Conservation (phyloP, 805 yeast species). For the Pichia gijzeniarum region DNA sequence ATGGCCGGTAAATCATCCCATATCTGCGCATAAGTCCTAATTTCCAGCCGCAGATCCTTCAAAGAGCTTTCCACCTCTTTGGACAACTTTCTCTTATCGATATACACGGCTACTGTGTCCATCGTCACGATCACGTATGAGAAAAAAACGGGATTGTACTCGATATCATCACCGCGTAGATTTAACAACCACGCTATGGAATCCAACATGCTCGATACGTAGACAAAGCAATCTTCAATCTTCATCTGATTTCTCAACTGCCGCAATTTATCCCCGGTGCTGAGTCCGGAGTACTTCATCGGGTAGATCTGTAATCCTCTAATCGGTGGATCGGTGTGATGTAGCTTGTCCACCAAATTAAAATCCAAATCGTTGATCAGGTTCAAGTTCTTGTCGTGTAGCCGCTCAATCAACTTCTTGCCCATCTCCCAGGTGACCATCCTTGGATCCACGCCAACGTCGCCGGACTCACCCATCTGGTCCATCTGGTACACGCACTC, state of each 20-base stretch:
- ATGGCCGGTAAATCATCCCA: constrained; percentile 46
- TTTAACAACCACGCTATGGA: constrained; percentile 50
- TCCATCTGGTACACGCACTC: constrained; percentile 32
- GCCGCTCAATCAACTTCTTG: constrained; percentile 31
- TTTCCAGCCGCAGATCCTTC: constrained; percentile 20
- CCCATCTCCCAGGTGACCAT: constrained; percentile 51
- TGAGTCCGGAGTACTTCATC: constrained; percentile 38
- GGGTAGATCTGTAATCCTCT: constrained; percentile 31
- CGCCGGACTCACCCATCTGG: constrained; percentile 16
- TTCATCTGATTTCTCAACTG: constrained; percentile 25
- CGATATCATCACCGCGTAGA: constrained; percentile 59
- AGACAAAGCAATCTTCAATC: constrained; percentile 33
- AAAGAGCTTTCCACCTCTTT: constrained; percentile 18
- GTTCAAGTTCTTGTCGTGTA: constrained; percentile 34
- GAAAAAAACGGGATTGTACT: constrained; percentile 82
- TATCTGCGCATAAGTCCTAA: constrained; percentile 50
- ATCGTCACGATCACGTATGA: constrained; percentile 48
- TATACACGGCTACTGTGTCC: constrained; percentile 33
- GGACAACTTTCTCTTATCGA: constrained; percentile 37
- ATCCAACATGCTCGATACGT: constrained; percentile 46
- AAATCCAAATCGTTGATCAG: constrained; percentile 42
- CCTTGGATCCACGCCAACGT: constrained; percentile 80
- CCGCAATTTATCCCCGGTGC: constrained; percentile 31
- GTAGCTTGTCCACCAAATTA: constrained; percentile 61
- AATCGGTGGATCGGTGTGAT: background rate